Conservation (phyloP, 805 yeast genomes). For the Blastobotrys americana region DNA sequence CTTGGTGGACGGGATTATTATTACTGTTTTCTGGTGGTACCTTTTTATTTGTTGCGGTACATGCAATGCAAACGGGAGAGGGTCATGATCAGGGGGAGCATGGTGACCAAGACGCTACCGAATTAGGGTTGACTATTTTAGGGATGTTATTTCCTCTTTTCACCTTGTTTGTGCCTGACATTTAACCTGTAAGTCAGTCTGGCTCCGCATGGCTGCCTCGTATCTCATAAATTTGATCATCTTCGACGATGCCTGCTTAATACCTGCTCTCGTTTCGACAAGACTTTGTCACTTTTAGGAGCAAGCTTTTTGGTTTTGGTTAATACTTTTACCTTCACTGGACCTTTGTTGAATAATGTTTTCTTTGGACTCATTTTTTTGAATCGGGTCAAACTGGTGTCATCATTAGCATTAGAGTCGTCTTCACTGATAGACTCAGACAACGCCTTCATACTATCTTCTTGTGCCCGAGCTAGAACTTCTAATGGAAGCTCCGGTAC, state of each 20-base stretch:
- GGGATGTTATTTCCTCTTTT: slow-evolving; percentile 30
- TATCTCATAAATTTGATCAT: too few relatives aligned
- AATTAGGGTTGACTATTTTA: slow-evolving; percentile 20
- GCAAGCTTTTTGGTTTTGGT: slow-evolving; percentile 22
- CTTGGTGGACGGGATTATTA: slow-evolving; percentile 43
- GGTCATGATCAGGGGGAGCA: slow-evolving; percentile 11
- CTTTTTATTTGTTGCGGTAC: slow-evolving; percentile 62
- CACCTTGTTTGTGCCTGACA: slow-evolving; percentile 28
- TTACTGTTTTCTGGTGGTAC: slow-evolving; percentile 66
- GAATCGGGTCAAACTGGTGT: too few relatives aligned
- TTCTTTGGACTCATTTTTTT: slow-evolving; percentile 4
- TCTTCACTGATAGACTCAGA: slow-evolving; percentile 10
- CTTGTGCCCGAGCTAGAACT: slow-evolving; percentile 17
- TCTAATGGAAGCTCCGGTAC: slow-evolving; percentile 19
- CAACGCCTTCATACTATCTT: slow-evolving; percentile 12
- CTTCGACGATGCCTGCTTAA: slow-evolving; percentile 10
- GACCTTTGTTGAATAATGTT: slow-evolving; percentile 19
- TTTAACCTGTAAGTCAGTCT: slow-evolving; percentile 13
- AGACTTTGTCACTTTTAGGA: slow-evolving; percentile 16
- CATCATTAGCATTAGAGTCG: neutral
- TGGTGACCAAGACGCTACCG: slow-evolving; percentile 12
- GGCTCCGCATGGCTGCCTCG: too few relatives aligned
- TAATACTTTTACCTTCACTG: slow-evolving; percentile 24
- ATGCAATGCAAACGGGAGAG: slow-evolving; percentile 39
- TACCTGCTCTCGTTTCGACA: slow-evolving; percentile 22